Conservation (phyloP, 768 basidiomycete genomes). For the Pleurotus djamor region DNA sequence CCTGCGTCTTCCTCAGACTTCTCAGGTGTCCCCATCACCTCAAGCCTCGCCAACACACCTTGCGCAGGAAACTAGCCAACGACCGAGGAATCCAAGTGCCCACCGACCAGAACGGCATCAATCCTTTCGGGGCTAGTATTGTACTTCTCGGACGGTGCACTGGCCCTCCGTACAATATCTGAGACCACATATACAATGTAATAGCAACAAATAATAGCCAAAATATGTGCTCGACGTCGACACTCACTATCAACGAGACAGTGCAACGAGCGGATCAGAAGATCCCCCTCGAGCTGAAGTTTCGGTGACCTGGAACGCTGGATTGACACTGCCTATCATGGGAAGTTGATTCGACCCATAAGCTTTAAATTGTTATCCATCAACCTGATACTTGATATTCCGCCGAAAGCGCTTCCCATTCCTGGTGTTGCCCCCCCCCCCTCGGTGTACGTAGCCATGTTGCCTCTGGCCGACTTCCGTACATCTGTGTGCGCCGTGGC, state of each 20-base stretch:
- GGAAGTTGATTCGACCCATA: neutral
- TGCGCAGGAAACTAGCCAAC: neutral
- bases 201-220: too few relatives aligned
- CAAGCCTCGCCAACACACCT: neutral
- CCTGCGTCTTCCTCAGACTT: constrained; percentile 1
- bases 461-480: too few relatives aligned
- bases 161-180: neutral
- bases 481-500: too few relatives aligned
- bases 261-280: neutral
- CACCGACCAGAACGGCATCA: constrained; percentile 1
- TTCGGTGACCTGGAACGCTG: neutral
- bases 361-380: neutral
- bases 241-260: neutral
- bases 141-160: neutral
- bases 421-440: too few relatives aligned
- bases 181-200: neutral
- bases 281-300: neutral
- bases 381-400: neutral
- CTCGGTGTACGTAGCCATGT: too few relatives aligned
- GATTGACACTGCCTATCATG: neutral
- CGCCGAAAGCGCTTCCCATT: too few relatives aligned
- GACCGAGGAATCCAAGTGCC: neutral
- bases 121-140: neutral
- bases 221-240: neutral
- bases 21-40: neutral